Percentiles rank a stretch among this genome's conserved stretches.
Conservation (phyloP, 148 eudicot genomes). For the Pouteria glomerata region DNA sequence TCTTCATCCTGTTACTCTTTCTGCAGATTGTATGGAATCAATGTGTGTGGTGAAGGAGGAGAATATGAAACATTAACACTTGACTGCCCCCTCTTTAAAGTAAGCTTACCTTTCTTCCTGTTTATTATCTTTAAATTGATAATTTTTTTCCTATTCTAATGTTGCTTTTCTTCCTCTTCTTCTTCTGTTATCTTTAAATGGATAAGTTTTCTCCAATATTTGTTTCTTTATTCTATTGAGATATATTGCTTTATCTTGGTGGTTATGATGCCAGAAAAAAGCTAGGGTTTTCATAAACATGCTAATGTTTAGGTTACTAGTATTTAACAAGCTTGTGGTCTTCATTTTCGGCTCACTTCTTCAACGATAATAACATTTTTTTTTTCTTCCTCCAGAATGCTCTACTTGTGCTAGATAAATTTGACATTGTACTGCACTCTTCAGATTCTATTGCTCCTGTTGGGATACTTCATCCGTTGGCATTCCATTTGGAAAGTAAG, state of each 20-base stretch:
- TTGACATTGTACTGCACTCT: conserved; percentile 71
- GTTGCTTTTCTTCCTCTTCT: conserved; percentile 6
- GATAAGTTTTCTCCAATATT: too few relatives aligned
- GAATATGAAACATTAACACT: conserved; percentile 96
- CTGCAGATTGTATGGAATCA: conserved; percentile 82
- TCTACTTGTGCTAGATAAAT: conserved; percentile 73
- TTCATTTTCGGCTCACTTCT: background rate
- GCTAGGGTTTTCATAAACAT: too few relatives aligned
- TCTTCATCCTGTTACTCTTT: background rate
- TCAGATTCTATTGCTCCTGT: conserved; percentile 92
- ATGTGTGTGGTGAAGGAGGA: conserved; percentile 99
- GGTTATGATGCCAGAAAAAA: background rate
- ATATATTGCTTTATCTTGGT: background rate
- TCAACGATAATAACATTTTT: background rate
- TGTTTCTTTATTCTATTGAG: background rate
- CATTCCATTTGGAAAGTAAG: conserved; percentile 80
- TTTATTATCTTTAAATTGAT: background rate
- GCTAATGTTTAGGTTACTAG: background rate
- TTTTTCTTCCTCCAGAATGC: conserved; percentile 64
- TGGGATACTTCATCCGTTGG: conserved; percentile 88
- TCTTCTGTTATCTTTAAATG: conserved; percentile 3
- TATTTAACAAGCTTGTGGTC: background rate
- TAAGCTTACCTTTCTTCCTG: conserved; percentile 23
- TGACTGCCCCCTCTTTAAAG: conserved; percentile 93
- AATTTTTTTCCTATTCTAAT: background rate